Evolutionary conservation across 108 stramenopile species (phyloP).

Genomic region (Cylindrotheca closterium): DNA sequence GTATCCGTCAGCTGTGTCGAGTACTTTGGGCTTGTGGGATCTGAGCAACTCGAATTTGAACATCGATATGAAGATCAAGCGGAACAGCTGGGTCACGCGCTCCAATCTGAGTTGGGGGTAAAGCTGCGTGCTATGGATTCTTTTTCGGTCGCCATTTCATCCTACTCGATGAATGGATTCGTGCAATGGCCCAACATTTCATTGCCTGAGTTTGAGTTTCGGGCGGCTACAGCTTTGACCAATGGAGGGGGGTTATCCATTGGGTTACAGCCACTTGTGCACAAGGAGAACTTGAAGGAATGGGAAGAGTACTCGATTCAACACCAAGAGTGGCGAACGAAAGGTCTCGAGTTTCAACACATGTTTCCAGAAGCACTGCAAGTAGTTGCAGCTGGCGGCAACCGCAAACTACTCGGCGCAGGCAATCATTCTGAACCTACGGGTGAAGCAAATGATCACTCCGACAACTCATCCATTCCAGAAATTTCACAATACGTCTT

Average conservation of each 20-base stretch:
- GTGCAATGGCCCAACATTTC: constrained; percentile 7
- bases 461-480: neutral
- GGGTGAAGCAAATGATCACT: too few species aligned
- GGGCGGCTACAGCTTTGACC: neutral
- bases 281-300: neutral
- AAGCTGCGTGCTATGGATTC: constrained; percentile 12
- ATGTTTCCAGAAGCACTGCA: neutral
- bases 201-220: neutral
- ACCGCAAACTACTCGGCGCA: neutral
- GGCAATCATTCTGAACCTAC: neutral
- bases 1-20: neutral
- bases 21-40: neutral
- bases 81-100: neutral
- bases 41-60: neutral
- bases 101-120: neutral
- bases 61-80: neutral
- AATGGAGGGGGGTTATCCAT: constrained; percentile 1
- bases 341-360: neutral
- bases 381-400: neutral
- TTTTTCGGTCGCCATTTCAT: constrained; percentile 12
- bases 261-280: neutral
- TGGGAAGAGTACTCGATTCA: neutral
- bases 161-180: neutral
- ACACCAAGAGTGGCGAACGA: neutral
- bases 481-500: neutral